Evolutionary conservation across 352 stramenopile species (phyloP).

Genomic region (Phytopythium mirpurense): DNA sequence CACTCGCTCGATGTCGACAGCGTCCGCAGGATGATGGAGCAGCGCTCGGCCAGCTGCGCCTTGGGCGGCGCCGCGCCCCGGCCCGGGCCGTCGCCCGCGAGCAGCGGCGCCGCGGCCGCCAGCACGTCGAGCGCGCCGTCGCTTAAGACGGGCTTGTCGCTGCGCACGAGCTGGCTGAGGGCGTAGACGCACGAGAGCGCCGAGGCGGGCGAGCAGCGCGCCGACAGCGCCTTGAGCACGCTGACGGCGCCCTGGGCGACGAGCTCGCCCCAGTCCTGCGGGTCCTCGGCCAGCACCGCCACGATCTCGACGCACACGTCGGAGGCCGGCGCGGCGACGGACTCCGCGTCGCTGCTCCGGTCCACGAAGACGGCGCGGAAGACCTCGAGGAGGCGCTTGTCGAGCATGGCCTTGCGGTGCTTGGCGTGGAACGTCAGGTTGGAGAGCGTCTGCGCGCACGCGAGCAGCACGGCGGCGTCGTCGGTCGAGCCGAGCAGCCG

Average conservation of each 20-base stretch:
- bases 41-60: constrained; percentile 44
- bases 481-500: constrained; percentile 36
- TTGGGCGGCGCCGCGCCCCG: constrained; percentile 1
- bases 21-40: constrained; percentile 61
- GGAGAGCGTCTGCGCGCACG: constrained; percentile 58
- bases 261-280: constrained; percentile 39
- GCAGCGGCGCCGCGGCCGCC: constrained; percentile 19
- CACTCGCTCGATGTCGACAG: constrained; percentile 50
- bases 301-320: constrained; percentile 63
- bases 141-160: constrained; percentile 38
- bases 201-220: constrained; percentile 14
- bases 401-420: constrained; percentile 49
- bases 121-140: constrained; percentile 65
- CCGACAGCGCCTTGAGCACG: constrained; percentile 44
- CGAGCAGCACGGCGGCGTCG: constrained; percentile 44
- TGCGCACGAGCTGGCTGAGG: constrained; percentile 59
- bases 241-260: constrained; percentile 45
- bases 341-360: constrained; percentile 13
- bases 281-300: constrained; percentile 63
- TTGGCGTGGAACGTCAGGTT: constrained; percentile 67
- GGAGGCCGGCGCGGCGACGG: constrained; percentile 24
- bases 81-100: constrained; percentile 7
- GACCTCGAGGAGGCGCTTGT: constrained; percentile 45
- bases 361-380: constrained; percentile 33
- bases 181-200: constrained; percentile 56